Base-by-base conservation (phyloP, 495 filamentous ascomycete species). In the Paragyromitra xinjiangensis region DNA sequence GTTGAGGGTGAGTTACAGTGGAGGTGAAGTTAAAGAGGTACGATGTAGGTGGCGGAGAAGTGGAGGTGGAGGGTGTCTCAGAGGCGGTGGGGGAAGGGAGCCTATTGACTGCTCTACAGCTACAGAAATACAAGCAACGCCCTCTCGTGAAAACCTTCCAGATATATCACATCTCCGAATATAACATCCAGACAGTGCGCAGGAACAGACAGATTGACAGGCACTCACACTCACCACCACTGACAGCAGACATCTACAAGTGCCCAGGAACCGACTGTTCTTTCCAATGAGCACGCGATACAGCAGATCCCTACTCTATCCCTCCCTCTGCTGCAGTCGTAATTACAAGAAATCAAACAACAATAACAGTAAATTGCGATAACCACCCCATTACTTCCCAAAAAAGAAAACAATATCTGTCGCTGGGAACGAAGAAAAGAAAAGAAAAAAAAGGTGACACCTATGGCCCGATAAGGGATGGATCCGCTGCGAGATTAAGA, bases 381-480 rank as follows among this genome's bases (percentile, higher is more conserved):
- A 22, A 29, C 44, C 44, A 34, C 64, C 19, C 48, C 48, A 16
- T 48, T 48, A 11, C 3, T 48, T 24, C n/a, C 34, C 19, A 42
- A 44, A 53, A 67, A 51, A 56, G 50, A 73, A 68, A 50, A 34
- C 24, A 50, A 50, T 45, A 68, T 37, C 40, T 42, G 40, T 48
- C 11, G 6, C 42, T 65, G 40, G 63, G 14, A 39, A n/a, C 5
- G 58, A 62, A n/a, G 55, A 37, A 42, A 69, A 34, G 29, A 34
- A 34, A 34, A 34, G 29, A 61, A 62, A 44, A 61, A 9, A 34
- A n/a, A 73, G 73, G 74, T 77, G 74, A 56, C 74, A 77, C 74
- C 74, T 77, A 77, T 77, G 50, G 24, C 74, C 74, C 29, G 69
- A 77, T 77, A 77, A 77, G 74, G 69, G 56, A 63, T 64, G 58